Evolutionary conservation across 352 stramenopile genomes (phyloP).

Genomic region (Phytophthora cactorum): DNA sequence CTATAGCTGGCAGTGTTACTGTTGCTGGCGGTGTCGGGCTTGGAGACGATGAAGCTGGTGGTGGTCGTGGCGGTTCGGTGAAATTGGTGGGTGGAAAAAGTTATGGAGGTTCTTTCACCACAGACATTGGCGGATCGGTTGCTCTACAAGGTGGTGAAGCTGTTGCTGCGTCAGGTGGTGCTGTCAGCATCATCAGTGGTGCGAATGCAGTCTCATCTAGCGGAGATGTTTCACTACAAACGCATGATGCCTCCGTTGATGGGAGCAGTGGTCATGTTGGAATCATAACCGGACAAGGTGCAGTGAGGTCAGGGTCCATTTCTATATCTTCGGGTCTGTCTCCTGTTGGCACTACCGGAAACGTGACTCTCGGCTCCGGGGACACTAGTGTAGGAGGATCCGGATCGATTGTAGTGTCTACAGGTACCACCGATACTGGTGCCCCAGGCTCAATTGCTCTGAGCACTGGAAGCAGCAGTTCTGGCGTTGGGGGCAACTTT

Average conservation of each 20-base stretch:
- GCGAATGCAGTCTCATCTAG: slow-evolving; percentile 53
- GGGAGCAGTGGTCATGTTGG: slow-evolving; percentile 49
- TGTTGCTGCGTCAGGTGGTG: slow-evolving; percentile 49
- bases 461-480: slow-evolving; percentile 36
- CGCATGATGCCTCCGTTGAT: slow-evolving; percentile 33
- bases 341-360: slow-evolving; percentile 35
- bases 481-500: slow-evolving; percentile 35
- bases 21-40: slow-evolving; percentile 48
- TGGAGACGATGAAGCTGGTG: slow-evolving; percentile 44
- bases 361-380: slow-evolving; percentile 36
- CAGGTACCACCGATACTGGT: slow-evolving; percentile 26
- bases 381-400: slow-evolving; percentile 29
- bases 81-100: slow-evolving; percentile 51
- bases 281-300: slow-evolving; percentile 32
- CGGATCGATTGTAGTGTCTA: slow-evolving; percentile 36
- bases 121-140: slow-evolving; percentile 54
- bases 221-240: slow-evolving; percentile 47
- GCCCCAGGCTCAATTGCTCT: slow-evolving; percentile 37
- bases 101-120: slow-evolving; percentile 43
- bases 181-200: slow-evolving; percentile 52
- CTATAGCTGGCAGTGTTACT: slow-evolving; percentile 42
- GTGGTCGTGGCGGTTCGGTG: slow-evolving; percentile 52
- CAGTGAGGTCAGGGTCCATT: slow-evolving; percentile 33
- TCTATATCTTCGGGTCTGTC: slow-evolving; percentile 34
- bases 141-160: slow-evolving; percentile 47